Percentiles rank a stretch among this genome's conserved stretches.
Evolutionary conservation across 1,139 yeast genomes (phyloP).

Genomic region (Taphrina sp.): DNA sequence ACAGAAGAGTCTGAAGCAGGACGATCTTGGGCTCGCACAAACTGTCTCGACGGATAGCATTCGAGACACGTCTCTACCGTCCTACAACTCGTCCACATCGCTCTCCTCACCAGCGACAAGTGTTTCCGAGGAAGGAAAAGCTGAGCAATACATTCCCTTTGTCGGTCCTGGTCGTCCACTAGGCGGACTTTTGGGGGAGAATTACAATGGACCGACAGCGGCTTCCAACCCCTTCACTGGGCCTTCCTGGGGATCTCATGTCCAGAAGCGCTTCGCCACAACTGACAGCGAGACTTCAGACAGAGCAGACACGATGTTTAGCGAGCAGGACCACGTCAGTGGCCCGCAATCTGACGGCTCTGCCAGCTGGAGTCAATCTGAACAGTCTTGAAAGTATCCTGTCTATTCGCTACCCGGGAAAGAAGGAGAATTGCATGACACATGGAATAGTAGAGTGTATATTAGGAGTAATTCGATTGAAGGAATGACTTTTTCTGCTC

Average conservation of each 20-base stretch:
- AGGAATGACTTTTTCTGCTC: no score
- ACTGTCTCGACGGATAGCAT: not conserved
- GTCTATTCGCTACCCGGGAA: no score
- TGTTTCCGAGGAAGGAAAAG: slow-evolving; percentile 3
- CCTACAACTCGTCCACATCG: slow-evolving; percentile 3
- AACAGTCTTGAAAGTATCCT: no score
- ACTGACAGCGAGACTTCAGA: slow-evolving; percentile 19
- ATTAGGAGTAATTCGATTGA: no score
- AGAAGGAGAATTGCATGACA: no score
- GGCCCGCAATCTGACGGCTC: no score
- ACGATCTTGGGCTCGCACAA: not conserved
- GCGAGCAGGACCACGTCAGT: slow-evolving; percentile 5
- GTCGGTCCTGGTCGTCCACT: slow-evolving; percentile 18
- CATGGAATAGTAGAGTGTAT: no score
- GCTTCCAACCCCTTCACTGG: slow-evolving; percentile 14
- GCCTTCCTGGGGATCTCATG: slow-evolving; percentile 7
- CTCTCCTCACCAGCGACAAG: slow-evolving; percentile 14
- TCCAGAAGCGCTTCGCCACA: not conserved
- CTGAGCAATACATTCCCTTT: slow-evolving; percentile 7
- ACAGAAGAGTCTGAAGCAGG: not conserved
- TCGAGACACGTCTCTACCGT: not conserved
- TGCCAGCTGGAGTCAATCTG: slow-evolving; percentile 14
- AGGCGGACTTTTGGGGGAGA: slow-evolving; percentile 5
- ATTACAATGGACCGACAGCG: slow-evolving; percentile 4
- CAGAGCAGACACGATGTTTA: not conserved